Evolutionary conservation across 129 eudicot genomes (phyloP).

Genomic region (Smallanthus sonchifolius): DNA sequence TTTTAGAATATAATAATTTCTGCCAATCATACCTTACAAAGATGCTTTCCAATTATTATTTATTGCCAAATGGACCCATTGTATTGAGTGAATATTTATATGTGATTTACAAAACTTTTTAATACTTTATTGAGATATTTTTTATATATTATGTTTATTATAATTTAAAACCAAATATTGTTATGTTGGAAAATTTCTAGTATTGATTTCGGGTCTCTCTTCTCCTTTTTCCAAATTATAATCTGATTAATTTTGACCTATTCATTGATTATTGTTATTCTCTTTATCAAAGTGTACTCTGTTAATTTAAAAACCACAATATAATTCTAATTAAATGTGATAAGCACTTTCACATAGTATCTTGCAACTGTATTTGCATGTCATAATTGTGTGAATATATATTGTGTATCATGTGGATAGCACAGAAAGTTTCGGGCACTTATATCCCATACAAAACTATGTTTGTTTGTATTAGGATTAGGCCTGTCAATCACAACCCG

Average conservation of each 20-base stretch:
- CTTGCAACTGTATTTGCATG: not conserved
- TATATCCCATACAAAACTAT: not conserved
- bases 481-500: no score
- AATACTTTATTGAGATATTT: constrained; percentile 4
- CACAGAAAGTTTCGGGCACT: not conserved
- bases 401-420: not conserved
- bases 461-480: no score
- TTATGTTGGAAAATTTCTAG: not conserved
- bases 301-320: not conserved
- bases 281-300: not conserved
- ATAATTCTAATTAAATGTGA: not conserved
- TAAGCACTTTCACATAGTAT: not conserved
- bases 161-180: not conserved
- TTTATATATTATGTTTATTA: not conserved
- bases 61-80: constrained; percentile 19
- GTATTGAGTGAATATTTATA: not conserved
- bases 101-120: not conserved
- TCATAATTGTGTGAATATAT: not conserved
- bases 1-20: constrained; percentile 23
- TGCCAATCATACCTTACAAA: constrained; percentile 34
- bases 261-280: not conserved
- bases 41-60: constrained; percentile 26
- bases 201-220: not conserved
- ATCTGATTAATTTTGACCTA: not conserved
- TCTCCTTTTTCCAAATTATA: not conserved